Base-by-base conservation (phyloP, 345 rosid genomes). In the Iberis pinnata region DNA sequence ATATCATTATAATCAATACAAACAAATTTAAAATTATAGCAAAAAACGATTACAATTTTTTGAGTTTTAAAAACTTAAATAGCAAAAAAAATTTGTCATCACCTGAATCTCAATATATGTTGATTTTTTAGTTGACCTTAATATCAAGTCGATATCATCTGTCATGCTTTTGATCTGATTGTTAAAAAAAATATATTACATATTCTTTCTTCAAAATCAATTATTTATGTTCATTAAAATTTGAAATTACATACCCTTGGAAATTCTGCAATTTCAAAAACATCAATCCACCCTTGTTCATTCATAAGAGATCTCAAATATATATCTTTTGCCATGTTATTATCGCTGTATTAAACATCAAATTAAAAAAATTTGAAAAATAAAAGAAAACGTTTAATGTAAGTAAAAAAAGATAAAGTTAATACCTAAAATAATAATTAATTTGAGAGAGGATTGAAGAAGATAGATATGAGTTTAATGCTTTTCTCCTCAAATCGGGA, bases 281-380 rank as follows among this genome's bases (percentile, higher is more conserved):
- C 8, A 59, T 38, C 6, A 47, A 59, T 47, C 20, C 64, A 59
- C 26, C 64, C 55, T 47, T 59, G 55, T 6, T 18, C n/a, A 18
- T 59, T 35, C 64, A 59, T 47, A 13, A 15, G 20, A 25, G 8
- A 25, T 37, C 13, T 59, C 12, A 59, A 25, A 27, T 46, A 26
- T 2, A 1, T 2, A 46, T 58, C 63, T 37, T 17, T 58, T 19
- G 18, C 63, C 18, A 47, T 7, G n/a, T 58, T 58, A n/a, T 24
- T 54, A 22, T 58, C 18, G 13, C 54, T 58, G 13, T 25, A 38
- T 53, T 24, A 15, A 1, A 20, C 18, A 44, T 19, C 5, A 9
- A 36, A 6, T 9, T 22, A 15, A 36, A 0, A 17, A 8, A 36
- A 24, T 11, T n/a, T n/a, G n/a, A 17, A 31, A 31, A 43, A 43